These are phyloP conservation scores for Trichoderma virens DNA, from an alignment of 495 filamentous ascomycete genomes.

Conservation along the genomic window DNA sequence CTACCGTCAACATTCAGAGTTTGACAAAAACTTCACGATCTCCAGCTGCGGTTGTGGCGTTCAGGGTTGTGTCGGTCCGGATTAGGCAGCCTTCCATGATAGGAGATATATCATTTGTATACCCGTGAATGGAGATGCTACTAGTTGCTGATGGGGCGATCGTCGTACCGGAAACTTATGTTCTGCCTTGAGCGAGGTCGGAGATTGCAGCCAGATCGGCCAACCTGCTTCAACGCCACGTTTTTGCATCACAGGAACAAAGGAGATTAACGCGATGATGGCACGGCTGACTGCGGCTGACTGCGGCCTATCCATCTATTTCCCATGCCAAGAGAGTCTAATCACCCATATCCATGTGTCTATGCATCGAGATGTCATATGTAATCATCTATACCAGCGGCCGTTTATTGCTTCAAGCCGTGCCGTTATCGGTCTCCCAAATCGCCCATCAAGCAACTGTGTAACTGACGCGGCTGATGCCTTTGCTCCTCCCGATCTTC, in stretches of 20 bases:
- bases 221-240: neutral
- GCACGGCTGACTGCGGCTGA: neutral
- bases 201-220: neutral
- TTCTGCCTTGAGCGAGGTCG: neutral
- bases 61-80: neutral
- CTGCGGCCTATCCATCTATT: neutral
- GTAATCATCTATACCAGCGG: neutral
- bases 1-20: neutral
- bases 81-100: neutral
- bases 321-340: neutral
- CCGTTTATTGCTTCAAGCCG: neutral
- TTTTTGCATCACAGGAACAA: neutral
- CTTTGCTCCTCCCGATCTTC: constrained; percentile 53
- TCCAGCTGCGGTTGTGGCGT: neutral
- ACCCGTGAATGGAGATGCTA: neutral
- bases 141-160: neutral
- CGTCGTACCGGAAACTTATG: neutral
- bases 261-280: neutral
- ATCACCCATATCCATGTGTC: neutral
- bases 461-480: constrained; percentile 48
- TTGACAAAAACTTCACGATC: neutral
- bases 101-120: neutral
- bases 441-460: constrained; percentile 24
- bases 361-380: neutral
- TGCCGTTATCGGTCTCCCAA: neutral